Evolutionary conservation across 140 eudicot species (phyloP).

Genomic region (Anethum foeniculum): DNA sequence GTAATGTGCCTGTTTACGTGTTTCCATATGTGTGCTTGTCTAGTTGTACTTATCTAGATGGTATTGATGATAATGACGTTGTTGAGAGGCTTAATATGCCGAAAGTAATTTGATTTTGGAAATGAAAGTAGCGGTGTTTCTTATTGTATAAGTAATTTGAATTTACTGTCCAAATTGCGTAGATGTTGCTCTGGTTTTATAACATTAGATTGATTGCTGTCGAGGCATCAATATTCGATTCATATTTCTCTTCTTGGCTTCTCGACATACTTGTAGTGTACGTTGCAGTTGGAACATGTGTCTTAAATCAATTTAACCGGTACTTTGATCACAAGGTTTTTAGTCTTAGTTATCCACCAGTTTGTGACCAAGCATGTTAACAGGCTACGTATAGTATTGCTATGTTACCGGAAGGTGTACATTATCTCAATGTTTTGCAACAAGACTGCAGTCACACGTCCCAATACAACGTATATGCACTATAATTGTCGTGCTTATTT

Average conservation of each 20-base stretch:
- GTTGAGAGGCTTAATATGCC: background rate
- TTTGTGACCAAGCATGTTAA: background rate
- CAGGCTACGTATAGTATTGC: background rate
- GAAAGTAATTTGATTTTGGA: background rate
- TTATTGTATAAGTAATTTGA: background rate
- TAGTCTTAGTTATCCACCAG: background rate
- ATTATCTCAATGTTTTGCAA: background rate
- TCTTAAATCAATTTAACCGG: background rate
- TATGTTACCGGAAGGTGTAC: background rate
- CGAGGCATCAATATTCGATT: background rate
- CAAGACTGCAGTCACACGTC: background rate
- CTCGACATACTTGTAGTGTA: background rate
- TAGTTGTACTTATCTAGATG: background rate
- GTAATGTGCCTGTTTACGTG: background rate
- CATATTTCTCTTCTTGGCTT: background rate
- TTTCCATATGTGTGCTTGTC: background rate
- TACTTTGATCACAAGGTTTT: background rate
- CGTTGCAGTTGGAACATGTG: background rate
- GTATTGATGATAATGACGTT: background rate
- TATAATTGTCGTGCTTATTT: background rate
- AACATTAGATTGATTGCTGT: background rate
- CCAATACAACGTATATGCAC: background rate
- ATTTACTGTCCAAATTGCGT: background rate
- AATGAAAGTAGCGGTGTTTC: background rate
- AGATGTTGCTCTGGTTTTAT: background rate